Evolutionary conservation across 345 rosid species (phyloP).

Genomic region (Syzygium aqueum): DNA sequence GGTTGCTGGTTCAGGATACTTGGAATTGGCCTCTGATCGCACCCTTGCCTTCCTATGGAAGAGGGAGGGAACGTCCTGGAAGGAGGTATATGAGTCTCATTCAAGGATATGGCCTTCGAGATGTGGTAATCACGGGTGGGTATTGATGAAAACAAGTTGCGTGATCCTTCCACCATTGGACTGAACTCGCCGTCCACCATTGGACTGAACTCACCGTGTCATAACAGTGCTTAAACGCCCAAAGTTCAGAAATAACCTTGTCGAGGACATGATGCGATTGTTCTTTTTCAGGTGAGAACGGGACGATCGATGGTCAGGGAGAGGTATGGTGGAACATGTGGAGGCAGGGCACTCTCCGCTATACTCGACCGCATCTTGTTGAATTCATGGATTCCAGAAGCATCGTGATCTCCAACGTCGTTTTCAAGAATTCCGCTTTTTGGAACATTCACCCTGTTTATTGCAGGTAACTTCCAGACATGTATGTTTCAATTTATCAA

Average conservation of each 20-base stretch:
- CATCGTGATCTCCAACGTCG: slow-evolving; percentile 41
- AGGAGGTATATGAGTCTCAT: slow-evolving; percentile 37
- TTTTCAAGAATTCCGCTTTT: slow-evolving; percentile 45
- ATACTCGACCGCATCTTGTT: slow-evolving; percentile 44
- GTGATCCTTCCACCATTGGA: background rate
- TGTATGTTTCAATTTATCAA: background rate
- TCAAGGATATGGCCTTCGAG: slow-evolving; percentile 21
- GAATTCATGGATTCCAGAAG: slow-evolving; percentile 36
- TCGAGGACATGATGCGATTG: background rate
- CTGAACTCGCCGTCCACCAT: background rate
- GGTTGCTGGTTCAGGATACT: slow-evolving; percentile 19
- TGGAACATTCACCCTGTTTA: slow-evolving; percentile 60
- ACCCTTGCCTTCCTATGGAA: slow-evolving; percentile 41
- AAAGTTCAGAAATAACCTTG: background rate
- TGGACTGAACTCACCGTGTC: background rate
- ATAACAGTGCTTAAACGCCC: background rate
- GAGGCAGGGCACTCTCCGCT: slow-evolving; percentile 17
- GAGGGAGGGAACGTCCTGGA: slow-evolving; percentile 35
- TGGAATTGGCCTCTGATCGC: slow-evolving; percentile 26
- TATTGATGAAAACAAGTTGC: background rate
- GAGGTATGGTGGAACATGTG: slow-evolving; percentile 60
- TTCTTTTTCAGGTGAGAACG: slow-evolving; percentile 36
- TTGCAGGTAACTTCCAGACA: slow-evolving; percentile 27
- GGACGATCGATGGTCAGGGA: slow-evolving; percentile 64
- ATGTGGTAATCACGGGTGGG: slow-evolving; percentile 45